A percentile compares a stretch with the other conserved stretches of the same genome.
phyloP scores from a whole-genome alignment of 2,329 filamentous ascomycete genomes.

The Fusarium nygamai region DNA sequence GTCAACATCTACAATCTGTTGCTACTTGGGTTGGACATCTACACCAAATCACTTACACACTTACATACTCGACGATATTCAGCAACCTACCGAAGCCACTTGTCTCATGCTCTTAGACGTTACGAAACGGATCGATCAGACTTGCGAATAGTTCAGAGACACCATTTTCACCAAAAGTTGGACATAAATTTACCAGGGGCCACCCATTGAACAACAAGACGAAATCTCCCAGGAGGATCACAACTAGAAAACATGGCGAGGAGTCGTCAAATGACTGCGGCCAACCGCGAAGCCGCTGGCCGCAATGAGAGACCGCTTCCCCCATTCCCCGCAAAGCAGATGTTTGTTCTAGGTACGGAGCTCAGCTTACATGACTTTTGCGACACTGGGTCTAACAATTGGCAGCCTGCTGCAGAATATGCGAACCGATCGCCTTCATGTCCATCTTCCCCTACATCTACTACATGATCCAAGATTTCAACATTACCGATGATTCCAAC shows the following conservation, averaged over 20 bases:
- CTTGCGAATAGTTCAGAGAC: constrained; percentile 9
- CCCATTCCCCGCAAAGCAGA: constrained; percentile 56
- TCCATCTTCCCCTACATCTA: constrained; percentile 99
- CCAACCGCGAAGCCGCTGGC: constrained; percentile 36
- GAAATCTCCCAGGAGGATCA: constrained; percentile 16
- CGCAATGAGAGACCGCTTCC: constrained; percentile 40
- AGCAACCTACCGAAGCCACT: neutral
- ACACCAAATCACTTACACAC: neutral
- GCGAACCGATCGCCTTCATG: constrained; percentile 99
- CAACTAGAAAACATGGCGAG: constrained; percentile 44
- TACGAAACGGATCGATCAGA: constrained; percentile 10
- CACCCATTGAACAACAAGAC: constrained; percentile 1
- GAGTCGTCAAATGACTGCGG: constrained; percentile 37
- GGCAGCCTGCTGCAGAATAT: constrained; percentile 89
- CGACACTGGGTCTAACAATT: constrained; percentile 17
- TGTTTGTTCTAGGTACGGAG: constrained; percentile 61
- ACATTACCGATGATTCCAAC: constrained; percentile 79
- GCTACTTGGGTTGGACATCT: neutral
- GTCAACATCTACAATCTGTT: neutral
- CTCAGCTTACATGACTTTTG: neutral
- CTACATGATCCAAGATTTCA: constrained; percentile 94
- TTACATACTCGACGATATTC: constrained; percentile 19
- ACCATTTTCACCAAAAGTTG: neutral
- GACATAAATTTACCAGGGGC: neutral
- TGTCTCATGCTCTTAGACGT: constrained; percentile 13